A percentile compares a stretch with the other conserved stretches of the same genome.
Conservation (phyloP, 2,329 filamentous ascomycete genomes). For the Camillea tinctor region DNA sequence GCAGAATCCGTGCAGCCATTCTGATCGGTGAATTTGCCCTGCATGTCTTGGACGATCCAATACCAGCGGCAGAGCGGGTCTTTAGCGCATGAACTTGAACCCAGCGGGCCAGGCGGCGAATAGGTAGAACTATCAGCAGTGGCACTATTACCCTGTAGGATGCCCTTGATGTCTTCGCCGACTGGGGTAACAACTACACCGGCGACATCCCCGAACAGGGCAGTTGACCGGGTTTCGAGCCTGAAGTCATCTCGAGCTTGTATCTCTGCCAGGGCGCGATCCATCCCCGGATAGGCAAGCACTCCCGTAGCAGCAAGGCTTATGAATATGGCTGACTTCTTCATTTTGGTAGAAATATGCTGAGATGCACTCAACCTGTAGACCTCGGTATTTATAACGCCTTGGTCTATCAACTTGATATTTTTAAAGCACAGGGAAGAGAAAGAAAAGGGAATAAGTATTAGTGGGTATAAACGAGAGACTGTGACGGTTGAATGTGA, state of each 20-base stretch:
- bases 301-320: conserved; percentile 10
- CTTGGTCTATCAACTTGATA: not conserved
- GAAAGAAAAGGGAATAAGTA: not conserved
- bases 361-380: too few relatives aligned
- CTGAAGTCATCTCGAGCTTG: conserved; percentile 18
- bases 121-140: conserved; percentile 18
- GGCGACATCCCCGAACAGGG: conserved; percentile 25
- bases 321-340: conserved; percentile 14
- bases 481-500: not conserved
- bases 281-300: conserved; percentile 28
- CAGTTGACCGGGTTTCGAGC: conserved; percentile 17
- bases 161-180: conserved; percentile 22
- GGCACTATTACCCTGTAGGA: conserved; percentile 20
- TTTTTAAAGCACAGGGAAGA: not conserved
- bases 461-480: not conserved
- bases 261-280: conserved; percentile 23
- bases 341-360: conserved; percentile 17
- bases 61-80: conserved; percentile 42
- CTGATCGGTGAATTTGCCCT: conserved; percentile 30
- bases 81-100: conserved; percentile 23
- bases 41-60: conserved; percentile 38
- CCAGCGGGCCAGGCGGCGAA: conserved; percentile 20
- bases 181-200: conserved; percentile 7
- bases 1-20: conserved; percentile 39
- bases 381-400: too few relatives aligned